A percentile compares a stretch with the other conserved stretches of the same genome.
phyloP scores from a whole-genome alignment of 2,329 filamentous ascomycete genomes.

The Sclerotinia nivalis region DNA sequence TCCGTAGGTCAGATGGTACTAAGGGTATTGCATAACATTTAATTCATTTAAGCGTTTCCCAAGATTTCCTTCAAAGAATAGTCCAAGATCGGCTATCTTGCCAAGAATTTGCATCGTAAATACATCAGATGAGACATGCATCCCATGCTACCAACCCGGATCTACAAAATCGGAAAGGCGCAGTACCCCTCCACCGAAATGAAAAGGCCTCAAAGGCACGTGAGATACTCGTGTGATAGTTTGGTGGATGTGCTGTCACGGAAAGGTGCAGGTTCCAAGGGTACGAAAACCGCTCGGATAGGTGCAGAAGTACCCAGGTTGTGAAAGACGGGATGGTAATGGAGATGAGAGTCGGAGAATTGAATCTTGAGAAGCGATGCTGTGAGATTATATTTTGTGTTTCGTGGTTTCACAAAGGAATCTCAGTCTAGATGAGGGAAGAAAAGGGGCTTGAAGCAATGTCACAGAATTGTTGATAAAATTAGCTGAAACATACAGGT shows the following conservation, averaged over 20 bases:
- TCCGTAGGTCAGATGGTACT: background rate
- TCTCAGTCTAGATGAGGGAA: background rate
- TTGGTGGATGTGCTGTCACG: constrained; percentile 21
- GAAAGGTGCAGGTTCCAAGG: constrained; percentile 21
- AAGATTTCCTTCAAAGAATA: background rate
- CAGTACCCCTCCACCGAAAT: constrained; percentile 13
- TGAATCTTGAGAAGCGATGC: constrained; percentile 12
- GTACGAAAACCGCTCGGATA: constrained; percentile 19
- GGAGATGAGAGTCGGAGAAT: constrained; percentile 20
- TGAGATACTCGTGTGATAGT: constrained; percentile 18
- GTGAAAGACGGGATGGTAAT: constrained; percentile 1
- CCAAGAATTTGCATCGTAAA: background rate
- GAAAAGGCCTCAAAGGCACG: constrained; percentile 15
- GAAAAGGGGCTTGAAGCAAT: background rate
- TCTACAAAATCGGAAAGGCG: constrained; percentile 4
- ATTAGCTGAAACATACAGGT: constrained; percentile 13
- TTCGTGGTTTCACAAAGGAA: background rate
- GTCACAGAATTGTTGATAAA: background rate
- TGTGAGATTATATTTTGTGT: background rate
- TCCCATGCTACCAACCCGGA: background rate
- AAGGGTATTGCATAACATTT: background rate
- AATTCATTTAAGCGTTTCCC: background rate
- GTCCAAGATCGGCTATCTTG: background rate
- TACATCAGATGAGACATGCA: constrained; percentile 18
- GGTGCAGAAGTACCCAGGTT: constrained; percentile 5